phyloP scores from a whole-genome alignment of 306 rosid species.

The Prunus padus region DNA sequence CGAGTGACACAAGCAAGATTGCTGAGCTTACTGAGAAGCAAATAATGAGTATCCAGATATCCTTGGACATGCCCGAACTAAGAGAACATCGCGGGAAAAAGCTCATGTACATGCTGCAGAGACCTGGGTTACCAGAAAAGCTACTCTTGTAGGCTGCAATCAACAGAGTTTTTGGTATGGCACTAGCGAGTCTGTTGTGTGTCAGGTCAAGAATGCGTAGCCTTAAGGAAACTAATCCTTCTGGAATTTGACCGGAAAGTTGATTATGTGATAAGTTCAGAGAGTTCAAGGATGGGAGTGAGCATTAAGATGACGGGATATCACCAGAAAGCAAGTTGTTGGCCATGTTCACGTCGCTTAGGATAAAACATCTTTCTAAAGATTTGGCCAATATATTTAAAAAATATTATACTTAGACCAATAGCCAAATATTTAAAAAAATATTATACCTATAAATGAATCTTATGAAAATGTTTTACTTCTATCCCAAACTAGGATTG shows the following conservation, averaged over 20 bases:
- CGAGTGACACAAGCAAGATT: constrained; percentile 30
- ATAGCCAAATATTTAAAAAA: too few relatives aligned
- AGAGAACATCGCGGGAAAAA: constrained; percentile 52
- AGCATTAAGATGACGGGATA: constrained; percentile 69
- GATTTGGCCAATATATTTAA: too few relatives aligned
- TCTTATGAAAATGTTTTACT: too few relatives aligned
- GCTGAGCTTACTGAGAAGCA: constrained; percentile 41
- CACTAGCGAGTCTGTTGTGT: constrained; percentile 51
- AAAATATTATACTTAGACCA: too few relatives aligned
- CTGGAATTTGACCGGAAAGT: constrained; percentile 71
- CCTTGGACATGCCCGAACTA: constrained; percentile 38
- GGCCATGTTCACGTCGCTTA: constrained; percentile 53
- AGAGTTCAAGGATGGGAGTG: constrained; percentile 52
- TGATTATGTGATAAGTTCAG: constrained; percentile 57
- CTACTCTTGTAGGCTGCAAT: constrained; percentile 78
- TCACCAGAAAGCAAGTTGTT: constrained; percentile 46
- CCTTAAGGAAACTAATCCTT: constrained; percentile 43
- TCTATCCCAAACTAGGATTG: too few relatives aligned
- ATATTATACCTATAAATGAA: too few relatives aligned
- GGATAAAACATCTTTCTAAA: constrained; percentile 48
- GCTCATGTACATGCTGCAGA: constrained; percentile 48
- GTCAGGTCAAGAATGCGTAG: constrained; percentile 76
- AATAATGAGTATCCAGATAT: constrained; percentile 45
- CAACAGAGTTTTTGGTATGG: constrained; percentile 52
- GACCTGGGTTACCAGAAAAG: constrained; percentile 65